Evolutionary conservation across 495 filamentous ascomycete species (phyloP), one percentile per base, ranked within the genome.

Genomic region (Massariosphaeria phaeospora): DNA sequence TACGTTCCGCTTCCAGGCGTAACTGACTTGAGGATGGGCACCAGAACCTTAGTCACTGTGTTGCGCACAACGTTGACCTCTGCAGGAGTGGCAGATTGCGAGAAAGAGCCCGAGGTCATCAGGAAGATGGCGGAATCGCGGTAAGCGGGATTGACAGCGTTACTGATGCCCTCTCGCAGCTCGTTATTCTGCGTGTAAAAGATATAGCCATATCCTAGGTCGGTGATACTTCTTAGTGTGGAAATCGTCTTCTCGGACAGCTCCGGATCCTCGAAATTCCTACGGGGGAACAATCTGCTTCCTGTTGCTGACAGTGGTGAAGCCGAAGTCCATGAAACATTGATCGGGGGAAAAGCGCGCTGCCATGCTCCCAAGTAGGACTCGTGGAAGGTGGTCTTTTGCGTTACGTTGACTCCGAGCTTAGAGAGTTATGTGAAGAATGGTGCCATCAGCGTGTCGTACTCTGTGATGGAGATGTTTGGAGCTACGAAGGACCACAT

Each of bases 1-100:
- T 55, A 55, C 2, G 42, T 81, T 79, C 70, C n/a, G 44, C 25
- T 45, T 8, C 46, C 45, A 3, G 39, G 45, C 9, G 53, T 47
- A 13, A 48, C 31, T 12, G 23, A 10, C 20, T 51, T 36, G 35
- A 34, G n/a, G 4, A 31, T 29, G n/a, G 43, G 53, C 3, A 36
- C 26, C 6, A 56, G 11, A 3, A 20, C 17, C 4, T 50, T 26
- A 10, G 35, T 53, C 3, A 41, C 24, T 15, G 20, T 49, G 7
- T 25, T 36, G 11, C 26, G 41, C 7, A 45, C 41, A 3, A 9
- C 26, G n/a, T 45, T 45, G 2, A 45, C 26, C 23, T 45, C 7
- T 2, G 10, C 4, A 4, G n/a, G 21, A n/a, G 41, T 27, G 23
- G 41, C 21, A n/a, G 25, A 26, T 8, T 26, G 41, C 3, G 21